Evolutionary conservation across 768 basidiomycete species (phyloP).

Genomic region (Trametes cubensis): DNA sequence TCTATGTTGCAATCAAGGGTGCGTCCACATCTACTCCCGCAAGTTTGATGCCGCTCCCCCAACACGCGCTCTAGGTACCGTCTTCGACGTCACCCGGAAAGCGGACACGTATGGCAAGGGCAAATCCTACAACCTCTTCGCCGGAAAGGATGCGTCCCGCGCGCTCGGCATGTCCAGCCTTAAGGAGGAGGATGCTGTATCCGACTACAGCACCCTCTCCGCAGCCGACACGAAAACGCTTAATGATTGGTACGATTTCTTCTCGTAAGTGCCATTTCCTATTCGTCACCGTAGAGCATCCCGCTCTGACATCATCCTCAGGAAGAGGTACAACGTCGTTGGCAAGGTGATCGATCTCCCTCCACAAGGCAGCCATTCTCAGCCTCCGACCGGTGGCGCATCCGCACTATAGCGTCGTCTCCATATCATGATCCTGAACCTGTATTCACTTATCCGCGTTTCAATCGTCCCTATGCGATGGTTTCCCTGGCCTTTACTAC

Average conservation of each 20-base stretch:
- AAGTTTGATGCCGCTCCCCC: neutral
- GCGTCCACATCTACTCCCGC: constrained; percentile 12
- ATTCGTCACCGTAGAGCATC: neutral
- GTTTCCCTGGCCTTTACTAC: no score
- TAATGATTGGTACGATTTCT: constrained; percentile 89
- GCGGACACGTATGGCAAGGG: constrained; percentile 88
- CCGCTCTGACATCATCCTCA: constrained; percentile 29
- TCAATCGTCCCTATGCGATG: neutral
- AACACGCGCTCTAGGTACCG: constrained; percentile 54
- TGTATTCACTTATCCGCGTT: neutral
- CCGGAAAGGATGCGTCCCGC: constrained; percentile 90
- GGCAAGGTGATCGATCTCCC: constrained; percentile 69
- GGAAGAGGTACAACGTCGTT: constrained; percentile 88
- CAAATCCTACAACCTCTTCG: constrained; percentile 79
- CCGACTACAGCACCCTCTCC: constrained; percentile 79
- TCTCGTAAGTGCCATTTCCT: constrained; percentile 48
- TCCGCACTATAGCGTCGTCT: constrained; percentile 7
- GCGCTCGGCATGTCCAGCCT: constrained; percentile 90
- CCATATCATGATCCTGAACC: neutral
- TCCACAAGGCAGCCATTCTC: constrained; percentile 8
- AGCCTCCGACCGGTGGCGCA: neutral
- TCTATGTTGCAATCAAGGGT: constrained; percentile 96
- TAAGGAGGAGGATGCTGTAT: constrained; percentile 80
- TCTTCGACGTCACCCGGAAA: constrained; percentile 90
- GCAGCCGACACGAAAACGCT: constrained; percentile 77